Percentiles rank a stretch among this genome's conserved stretches.
Evolutionary conservation across 2,329 filamentous ascomycete species (phyloP).

Genomic region (Xylariales sp.): DNA sequence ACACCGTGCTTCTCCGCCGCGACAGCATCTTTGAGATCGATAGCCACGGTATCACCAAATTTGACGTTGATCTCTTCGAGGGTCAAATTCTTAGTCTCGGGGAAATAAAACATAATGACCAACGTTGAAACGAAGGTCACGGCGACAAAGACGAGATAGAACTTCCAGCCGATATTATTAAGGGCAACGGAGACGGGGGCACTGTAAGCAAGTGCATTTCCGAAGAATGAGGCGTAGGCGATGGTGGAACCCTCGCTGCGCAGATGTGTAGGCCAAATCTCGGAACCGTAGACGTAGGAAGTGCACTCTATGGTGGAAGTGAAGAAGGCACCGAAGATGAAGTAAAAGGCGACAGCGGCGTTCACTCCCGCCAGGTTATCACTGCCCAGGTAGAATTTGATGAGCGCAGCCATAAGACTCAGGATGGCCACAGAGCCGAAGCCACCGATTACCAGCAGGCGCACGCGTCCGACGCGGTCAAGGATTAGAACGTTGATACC

Average conservation of each 20-base stretch:
- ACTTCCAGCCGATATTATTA: constrained; percentile 44
- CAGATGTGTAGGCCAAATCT: constrained; percentile 29
- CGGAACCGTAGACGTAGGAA: constrained; percentile 24
- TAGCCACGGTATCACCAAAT: constrained; percentile 22
- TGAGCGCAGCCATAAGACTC: constrained; percentile 15
- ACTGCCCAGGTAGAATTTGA: constrained; percentile 17
- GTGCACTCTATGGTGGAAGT: constrained; percentile 21
- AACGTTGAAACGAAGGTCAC: constrained; percentile 38
- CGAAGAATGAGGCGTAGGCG: constrained; percentile 18
- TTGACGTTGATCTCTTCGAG: constrained; percentile 25
- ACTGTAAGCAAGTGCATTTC: constrained; percentile 16
- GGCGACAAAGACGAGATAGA: constrained; percentile 45
- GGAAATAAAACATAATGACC: constrained; percentile 40
- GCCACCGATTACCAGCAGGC: constrained; percentile 16
- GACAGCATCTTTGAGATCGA: constrained; percentile 14
- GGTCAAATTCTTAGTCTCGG: constrained; percentile 36
- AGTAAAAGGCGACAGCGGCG: constrained; percentile 17
- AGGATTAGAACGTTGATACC: constrained; percentile 19
- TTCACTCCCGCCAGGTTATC: constrained; percentile 16
- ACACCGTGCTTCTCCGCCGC: constrained; percentile 11
- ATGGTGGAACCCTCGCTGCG: constrained; percentile 18
- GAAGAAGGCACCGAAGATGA: constrained; percentile 19
- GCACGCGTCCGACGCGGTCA: constrained; percentile 23
- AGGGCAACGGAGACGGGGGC: constrained; percentile 34
- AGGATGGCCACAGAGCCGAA: constrained; percentile 15